Conservation (phyloP, 129 eudicot genomes). For the Ambrosia artemisiifolia region DNA sequence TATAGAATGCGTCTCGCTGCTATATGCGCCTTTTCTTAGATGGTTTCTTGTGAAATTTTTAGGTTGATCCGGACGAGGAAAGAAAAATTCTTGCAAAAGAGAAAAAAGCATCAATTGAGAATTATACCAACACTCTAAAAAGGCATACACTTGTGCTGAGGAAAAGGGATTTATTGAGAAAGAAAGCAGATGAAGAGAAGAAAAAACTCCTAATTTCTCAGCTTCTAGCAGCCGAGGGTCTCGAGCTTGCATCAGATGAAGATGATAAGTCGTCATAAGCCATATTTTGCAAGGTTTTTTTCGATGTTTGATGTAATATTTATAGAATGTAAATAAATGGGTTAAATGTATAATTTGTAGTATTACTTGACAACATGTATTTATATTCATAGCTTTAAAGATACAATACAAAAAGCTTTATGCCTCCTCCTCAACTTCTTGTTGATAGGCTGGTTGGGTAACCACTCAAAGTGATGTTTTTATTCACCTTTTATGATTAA, state of each 20-base stretch:
- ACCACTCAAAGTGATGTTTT: no score
- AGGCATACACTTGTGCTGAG: slow-evolving; percentile 86
- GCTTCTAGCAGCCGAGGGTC: slow-evolving; percentile 94
- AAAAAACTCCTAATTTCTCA: slow-evolving; percentile 46
- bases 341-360: slow-evolving; percentile 6
- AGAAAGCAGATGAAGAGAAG: slow-evolving; percentile 87
- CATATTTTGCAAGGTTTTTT: not conserved
- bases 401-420: slow-evolving; percentile 19
- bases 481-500: no score
- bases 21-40: not conserved
- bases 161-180: slow-evolving; percentile 83
- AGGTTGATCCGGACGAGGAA: slow-evolving; percentile 96
- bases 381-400: slow-evolving; percentile 29
- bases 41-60: slow-evolving; percentile 15
- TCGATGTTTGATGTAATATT: not conserved
- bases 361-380: slow-evolving; percentile 16
- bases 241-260: slow-evolving; percentile 81
- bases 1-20: not conserved
- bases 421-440: no score
- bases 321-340: slow-evolving; percentile 26
- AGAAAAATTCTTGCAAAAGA: slow-evolving; percentile 79
- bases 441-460: no score
- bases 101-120: slow-evolving; percentile 75
- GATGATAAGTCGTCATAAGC: slow-evolving; percentile 32
- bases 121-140: slow-evolving; percentile 58